These are phyloP conservation scores for Xylaria telfairii DNA, from an alignment of 495 filamentous ascomycete genomes.

Conservation along the genomic window DNA sequence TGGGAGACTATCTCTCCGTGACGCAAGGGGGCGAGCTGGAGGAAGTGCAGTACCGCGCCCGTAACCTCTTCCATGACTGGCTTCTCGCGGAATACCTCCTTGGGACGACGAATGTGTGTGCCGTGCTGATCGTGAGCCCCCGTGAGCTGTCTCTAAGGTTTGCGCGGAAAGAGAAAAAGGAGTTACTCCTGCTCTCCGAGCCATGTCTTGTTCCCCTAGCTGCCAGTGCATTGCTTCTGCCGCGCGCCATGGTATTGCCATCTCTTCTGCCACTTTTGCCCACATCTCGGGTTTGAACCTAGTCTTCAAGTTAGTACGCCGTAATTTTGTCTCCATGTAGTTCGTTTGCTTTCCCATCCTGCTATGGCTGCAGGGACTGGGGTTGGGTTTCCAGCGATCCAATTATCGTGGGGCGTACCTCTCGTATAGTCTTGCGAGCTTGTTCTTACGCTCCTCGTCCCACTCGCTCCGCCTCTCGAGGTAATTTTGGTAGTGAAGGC, in stretches of 20 bases:
- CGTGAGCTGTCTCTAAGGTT: slow-evolving; percentile 61
- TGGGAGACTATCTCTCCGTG: slow-evolving; percentile 53
- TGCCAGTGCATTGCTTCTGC: slow-evolving; percentile 99
- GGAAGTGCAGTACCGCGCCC: slow-evolving; percentile 33
- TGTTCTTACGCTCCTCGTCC: slow-evolving; percentile 98
- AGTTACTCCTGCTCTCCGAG: slow-evolving; percentile 80
- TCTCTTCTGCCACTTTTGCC: slow-evolving; percentile 89
- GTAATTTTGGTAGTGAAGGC: slow-evolving; percentile 97
- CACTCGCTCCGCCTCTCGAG: slow-evolving; percentile 87
- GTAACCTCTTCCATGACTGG: slow-evolving; percentile 43
- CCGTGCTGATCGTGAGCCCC: slow-evolving; percentile 45
- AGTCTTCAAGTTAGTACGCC: slow-evolving; percentile 25
- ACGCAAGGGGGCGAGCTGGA: slow-evolving; percentile 39
- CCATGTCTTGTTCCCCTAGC: slow-evolving; percentile 91
- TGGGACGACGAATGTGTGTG: slow-evolving; percentile 57
- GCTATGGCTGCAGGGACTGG: not conserved
- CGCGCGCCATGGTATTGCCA: slow-evolving; percentile 95
- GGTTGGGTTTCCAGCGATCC: not conserved
- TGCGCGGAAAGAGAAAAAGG: slow-evolving; percentile 74
- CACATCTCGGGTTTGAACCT: slow-evolving; percentile 99
- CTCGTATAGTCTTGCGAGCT: slow-evolving; percentile 91
- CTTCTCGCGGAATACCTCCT: slow-evolving; percentile 49
- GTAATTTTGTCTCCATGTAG: not conserved
- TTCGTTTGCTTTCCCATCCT: not conserved
- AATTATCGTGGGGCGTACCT: slow-evolving; percentile 65